Evolutionary conservation across 257 asterid genomes (phyloP), one percentile per base, ranked within the genome.

Genomic region (Nicotiana undulata): DNA sequence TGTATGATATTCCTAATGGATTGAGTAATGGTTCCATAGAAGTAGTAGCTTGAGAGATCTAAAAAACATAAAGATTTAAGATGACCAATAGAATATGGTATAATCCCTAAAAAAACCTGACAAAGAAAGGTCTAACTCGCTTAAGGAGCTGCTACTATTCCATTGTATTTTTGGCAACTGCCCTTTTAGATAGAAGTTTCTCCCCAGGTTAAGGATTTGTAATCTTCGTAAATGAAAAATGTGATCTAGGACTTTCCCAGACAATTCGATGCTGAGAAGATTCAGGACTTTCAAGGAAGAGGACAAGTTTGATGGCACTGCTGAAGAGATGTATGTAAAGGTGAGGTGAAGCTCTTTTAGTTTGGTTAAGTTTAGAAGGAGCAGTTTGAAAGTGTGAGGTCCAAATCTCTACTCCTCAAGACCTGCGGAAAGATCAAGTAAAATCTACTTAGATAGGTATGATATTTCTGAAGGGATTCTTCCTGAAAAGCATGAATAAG

Each of bases 321-420:
- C 20, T 12, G 87, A 84, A 66, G 80, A 34, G 5, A 86, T 84
- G 31, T 58, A 31, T 1, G 37, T 9, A 2, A 24, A 31, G n/a
- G 49, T 2, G 12, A 86, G 85, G 5, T 51, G 8, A 49, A 84
- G 70, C 17, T 83, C 79, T 16, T 37, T 64, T n/a, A 84, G 18
- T 29, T 24, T 64, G 13, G 85, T 81, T 10, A 80, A 63, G 64
- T 86, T 86, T 44, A 66, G 87, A 76, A 86, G 84, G 37, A 86
- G 82, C 61, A 82, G 56, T 55, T 76, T 65, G 40, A 86, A 86
- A 34, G 37, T 65, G 3, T 18, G 61, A 8, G 85, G 84, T 22
- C 55, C 80, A 55, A 85, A 65, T 76, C 10, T 68, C 24, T 79
- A 37, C 49, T 24, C 79, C 34, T 44, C 78, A 46, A 46, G 56